These are phyloP conservation scores for Diospyros lotus DNA, from an alignment of 148 eudicot genomes.

Conservation along the genomic window DNA sequence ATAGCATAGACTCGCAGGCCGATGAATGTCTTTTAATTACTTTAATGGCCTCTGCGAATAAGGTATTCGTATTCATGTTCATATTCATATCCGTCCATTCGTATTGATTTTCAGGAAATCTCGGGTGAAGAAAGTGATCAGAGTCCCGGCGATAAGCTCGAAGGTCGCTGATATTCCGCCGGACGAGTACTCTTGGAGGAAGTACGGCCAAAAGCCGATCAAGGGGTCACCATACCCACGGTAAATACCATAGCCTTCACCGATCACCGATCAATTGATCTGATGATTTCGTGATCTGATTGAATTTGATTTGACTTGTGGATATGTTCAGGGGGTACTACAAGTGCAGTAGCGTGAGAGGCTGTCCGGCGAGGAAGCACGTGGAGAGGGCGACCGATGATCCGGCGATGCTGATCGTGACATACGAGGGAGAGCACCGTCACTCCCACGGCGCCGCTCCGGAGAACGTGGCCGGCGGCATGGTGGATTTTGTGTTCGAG, in stretches of 20 bases:
- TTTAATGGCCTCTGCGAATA: no score
- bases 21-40: neutral
- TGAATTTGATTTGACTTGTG: neutral
- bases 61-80: no score
- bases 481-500: neutral
- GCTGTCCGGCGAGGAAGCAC: slow-evolving; percentile 82
- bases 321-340: slow-evolving; percentile 57
- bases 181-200: slow-evolving; percentile 72
- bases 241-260: slow-evolving; percentile 22
- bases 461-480: neutral
- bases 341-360: slow-evolving; percentile 61
- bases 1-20: neutral
- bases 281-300: neutral
- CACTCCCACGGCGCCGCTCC: slow-evolving; percentile 28
- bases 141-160: slow-evolving; percentile 52
- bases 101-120: slow-evolving; percentile 42
- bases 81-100: neutral
- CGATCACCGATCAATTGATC: neutral
- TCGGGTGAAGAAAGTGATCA: slow-evolving; percentile 34
- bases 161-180: slow-evolving; percentile 58
- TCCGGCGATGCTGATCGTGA: slow-evolving; percentile 65
- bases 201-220: slow-evolving; percentile 77
- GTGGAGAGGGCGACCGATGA: slow-evolving; percentile 63
- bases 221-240: slow-evolving; percentile 68
- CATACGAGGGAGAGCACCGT: slow-evolving; percentile 74